Percentiles rank a stretch among this genome's conserved stretches.
These are phyloP conservation scores for Geoglossum glabrum DNA, from an alignment of 495 filamentous ascomycete species.

Conservation along the genomic window DNA sequence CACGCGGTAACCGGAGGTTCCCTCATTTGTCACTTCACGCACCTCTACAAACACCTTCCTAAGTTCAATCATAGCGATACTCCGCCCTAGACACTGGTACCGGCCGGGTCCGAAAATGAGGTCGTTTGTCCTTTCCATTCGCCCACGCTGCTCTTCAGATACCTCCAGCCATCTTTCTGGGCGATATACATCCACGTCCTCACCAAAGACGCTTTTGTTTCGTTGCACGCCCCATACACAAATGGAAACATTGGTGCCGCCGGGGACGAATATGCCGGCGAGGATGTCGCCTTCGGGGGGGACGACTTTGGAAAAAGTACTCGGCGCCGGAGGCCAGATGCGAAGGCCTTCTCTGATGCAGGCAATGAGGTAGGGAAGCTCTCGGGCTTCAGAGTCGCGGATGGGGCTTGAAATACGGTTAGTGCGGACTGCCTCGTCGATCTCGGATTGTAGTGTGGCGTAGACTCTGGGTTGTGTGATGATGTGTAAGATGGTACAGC, in stretches of 20 bases:
- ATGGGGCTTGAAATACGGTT: conserved; percentile 11
- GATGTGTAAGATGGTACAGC: conserved; percentile 14
- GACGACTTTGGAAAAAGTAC: not conserved
- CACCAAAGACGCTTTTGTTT: conserved; percentile 24
- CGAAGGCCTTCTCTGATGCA: conserved; percentile 16
- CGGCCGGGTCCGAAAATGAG: conserved; percentile 12
- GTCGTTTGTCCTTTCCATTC: conserved; percentile 18
- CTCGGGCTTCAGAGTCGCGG: conserved; percentile 8
- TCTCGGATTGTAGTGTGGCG: conserved; percentile 10
- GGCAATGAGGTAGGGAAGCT: conserved; percentile 14
- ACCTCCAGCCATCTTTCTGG: conserved; percentile 33
- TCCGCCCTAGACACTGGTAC: conserved; percentile 13
- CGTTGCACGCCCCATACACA: conserved; percentile 18
- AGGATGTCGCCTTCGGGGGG: conserved; percentile 28
- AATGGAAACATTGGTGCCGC: conserved; percentile 29
- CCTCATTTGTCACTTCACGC: no score
- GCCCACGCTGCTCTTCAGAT: conserved; percentile 10
- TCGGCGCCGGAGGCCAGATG: conserved; percentile 12
- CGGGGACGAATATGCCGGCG: conserved; percentile 28
- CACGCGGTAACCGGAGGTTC: no score
- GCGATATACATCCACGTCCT: conserved; percentile 25
- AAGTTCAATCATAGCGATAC: conserved; percentile 14
- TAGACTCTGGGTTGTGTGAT: conserved; percentile 12
- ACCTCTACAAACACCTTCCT: conserved; percentile 8
- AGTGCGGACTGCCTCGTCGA: conserved; percentile 2